These are phyloP conservation scores for Neurospora sp. DNA, from an alignment of 495 filamentous ascomycete species.

Conservation along the genomic window DNA sequence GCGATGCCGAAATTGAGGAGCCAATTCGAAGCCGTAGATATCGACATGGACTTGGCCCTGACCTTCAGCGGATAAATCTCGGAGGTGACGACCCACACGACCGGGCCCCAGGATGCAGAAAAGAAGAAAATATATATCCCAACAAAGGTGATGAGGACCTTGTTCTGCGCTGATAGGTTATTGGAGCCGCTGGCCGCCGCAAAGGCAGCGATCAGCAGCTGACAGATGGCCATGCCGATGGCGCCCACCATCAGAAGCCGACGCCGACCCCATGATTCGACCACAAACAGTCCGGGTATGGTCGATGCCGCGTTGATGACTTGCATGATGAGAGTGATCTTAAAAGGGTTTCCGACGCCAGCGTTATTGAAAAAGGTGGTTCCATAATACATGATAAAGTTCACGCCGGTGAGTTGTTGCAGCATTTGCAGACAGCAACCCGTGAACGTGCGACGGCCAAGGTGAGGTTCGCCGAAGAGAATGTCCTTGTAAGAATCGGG, in stretches of 20 bases:
- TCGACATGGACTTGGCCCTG: constrained; percentile 71
- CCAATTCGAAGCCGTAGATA: constrained; percentile 73
- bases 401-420: constrained; percentile 49
- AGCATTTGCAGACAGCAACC: constrained; percentile 50
- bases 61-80: constrained; percentile 77
- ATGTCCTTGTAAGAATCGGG: constrained; percentile 65
- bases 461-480: constrained; percentile 48
- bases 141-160: constrained; percentile 65
- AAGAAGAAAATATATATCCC: constrained; percentile 82
- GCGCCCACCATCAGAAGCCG: constrained; percentile 63
- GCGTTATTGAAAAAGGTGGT: constrained; percentile 65
- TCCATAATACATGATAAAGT: constrained; percentile 65
- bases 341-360: constrained; percentile 54
- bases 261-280: constrained; percentile 69
- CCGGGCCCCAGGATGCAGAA: constrained; percentile 70
- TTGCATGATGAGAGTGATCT: constrained; percentile 64
- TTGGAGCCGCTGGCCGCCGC: constrained; percentile 41
- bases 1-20: constrained; percentile 73
- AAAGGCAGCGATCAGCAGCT: constrained; percentile 62
- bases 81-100: constrained; percentile 75
- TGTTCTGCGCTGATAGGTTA: constrained; percentile 41
- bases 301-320: constrained; percentile 69
- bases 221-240: constrained; percentile 62
- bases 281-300: constrained; percentile 61
- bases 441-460: constrained; percentile 45